phyloP scores from a whole-genome alignment of 2,329 filamentous ascomycete genomes.

The Rosellinia necatrix region DNA sequence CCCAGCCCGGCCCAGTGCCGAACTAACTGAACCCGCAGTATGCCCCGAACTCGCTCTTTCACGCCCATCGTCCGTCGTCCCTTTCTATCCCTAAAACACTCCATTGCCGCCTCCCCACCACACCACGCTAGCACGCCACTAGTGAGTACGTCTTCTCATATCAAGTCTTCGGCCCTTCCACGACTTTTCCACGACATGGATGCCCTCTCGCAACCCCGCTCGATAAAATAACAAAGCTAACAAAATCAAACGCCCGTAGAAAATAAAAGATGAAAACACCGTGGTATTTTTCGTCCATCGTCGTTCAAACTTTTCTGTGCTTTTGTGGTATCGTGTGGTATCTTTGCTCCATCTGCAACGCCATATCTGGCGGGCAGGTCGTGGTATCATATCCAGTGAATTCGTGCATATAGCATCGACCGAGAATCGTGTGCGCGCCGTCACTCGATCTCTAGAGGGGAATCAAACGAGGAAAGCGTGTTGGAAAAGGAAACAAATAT shows the following conservation, averaged over 20 bases:
- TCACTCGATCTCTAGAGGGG: conserved; percentile 31
- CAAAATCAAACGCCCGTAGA: conserved; percentile 19
- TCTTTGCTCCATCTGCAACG: conserved; percentile 42
- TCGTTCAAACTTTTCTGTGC: conserved; percentile 38
- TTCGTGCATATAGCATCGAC: conserved; percentile 42
- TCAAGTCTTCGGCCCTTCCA: conserved; percentile 5
- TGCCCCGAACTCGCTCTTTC: conserved; percentile 10
- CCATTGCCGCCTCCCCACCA: neutral
- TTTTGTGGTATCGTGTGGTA: conserved; percentile 41
- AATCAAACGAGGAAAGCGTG: conserved; percentile 29
- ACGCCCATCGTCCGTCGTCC: neutral
- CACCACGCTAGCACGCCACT: neutral
- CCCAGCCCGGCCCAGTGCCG: neutral
- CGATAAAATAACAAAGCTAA: conserved; percentile 6
- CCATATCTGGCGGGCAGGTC: conserved; percentile 40
- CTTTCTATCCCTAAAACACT: neutral
- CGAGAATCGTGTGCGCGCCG: conserved; percentile 36
- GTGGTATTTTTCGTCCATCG: conserved; percentile 36
- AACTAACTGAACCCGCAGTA: conserved; percentile 14
- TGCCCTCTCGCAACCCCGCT: conserved; percentile 1
- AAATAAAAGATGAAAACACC: conserved; percentile 27
- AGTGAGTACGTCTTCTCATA: conserved; percentile 1
- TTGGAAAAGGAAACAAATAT: neutral
- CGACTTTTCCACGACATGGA: neutral
- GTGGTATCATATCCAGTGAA: conserved; percentile 44